These are phyloP conservation scores for Leccinellum rugosiceps DNA, from an alignment of 768 basidiomycete species.

Conservation along the genomic window DNA sequence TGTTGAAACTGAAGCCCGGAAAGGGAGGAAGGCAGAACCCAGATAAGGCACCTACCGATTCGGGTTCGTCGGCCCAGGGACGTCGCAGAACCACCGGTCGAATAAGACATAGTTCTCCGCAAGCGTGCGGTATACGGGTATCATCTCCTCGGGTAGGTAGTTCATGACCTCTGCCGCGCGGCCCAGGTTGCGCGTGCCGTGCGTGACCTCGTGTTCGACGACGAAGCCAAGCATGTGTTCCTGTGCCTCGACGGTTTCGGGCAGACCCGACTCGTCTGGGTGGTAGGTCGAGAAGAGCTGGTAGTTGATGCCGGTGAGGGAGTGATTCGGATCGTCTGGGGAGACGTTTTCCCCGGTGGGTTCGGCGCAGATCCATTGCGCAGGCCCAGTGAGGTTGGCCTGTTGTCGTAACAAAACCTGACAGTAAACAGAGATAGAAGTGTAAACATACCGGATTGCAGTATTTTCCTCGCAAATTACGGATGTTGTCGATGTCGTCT, in stretches of 20 bases:
- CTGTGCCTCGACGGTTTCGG: background rate
- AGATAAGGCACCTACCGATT: constrained; percentile 14
- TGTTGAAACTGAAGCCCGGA: background rate
- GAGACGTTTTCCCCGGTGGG: constrained; percentile 16
- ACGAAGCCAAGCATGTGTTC: constrained; percentile 25
- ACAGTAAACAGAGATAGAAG: background rate
- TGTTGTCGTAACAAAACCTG: background rate
- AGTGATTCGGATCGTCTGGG: constrained; percentile 26
- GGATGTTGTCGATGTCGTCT: constrained; percentile 22
- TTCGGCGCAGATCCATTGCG: constrained; percentile 16
- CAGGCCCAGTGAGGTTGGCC: constrained; percentile 15
- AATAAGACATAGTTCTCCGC: constrained; percentile 25
- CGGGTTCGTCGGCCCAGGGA: constrained; percentile 26
- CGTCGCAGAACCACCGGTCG: constrained; percentile 25
- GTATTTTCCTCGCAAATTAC: constrained; percentile 16
- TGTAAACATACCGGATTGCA: constrained; percentile 21
- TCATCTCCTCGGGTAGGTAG: constrained; percentile 22
- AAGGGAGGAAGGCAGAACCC: background rate
- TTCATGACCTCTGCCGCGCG: constrained; percentile 19
- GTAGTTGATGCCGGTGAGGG: constrained; percentile 22
- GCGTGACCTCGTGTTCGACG: constrained; percentile 17
- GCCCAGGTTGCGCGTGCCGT: constrained; percentile 5
- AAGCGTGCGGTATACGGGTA: constrained; percentile 23
- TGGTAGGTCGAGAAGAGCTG: constrained; percentile 22
- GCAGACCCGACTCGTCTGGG: constrained; percentile 14